These are phyloP conservation scores for Pythium utonaiense DNA, from an alignment of 352 stramenopile species.

Conservation along the genomic window DNA sequence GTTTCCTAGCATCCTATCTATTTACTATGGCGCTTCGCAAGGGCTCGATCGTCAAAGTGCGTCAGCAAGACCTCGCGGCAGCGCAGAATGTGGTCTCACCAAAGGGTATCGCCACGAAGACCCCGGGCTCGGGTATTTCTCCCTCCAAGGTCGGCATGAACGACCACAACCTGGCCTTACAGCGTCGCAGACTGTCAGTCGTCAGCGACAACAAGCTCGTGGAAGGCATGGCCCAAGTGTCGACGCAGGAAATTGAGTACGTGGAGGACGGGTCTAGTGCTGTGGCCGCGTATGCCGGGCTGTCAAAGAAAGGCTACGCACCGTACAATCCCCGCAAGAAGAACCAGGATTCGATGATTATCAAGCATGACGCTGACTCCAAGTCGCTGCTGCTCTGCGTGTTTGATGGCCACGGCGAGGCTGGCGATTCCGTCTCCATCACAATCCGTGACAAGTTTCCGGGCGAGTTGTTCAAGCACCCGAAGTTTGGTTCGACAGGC, in stretches of 20 bases:
- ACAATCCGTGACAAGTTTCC: constrained; percentile 89
- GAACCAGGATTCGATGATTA: constrained; percentile 97
- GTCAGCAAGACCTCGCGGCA: constrained; percentile 49
- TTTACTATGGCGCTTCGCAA: constrained; percentile 46
- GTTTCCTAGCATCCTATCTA: background rate
- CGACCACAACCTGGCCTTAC: constrained; percentile 58
- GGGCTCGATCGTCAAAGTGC: constrained; percentile 52
- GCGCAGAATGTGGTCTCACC: constrained; percentile 72
- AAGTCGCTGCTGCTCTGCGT: constrained; percentile 94
- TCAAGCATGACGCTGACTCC: constrained; percentile 89
- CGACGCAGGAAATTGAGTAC: constrained; percentile 59
- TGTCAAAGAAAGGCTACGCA: constrained; percentile 83
- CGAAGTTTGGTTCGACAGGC: constrained; percentile 59
- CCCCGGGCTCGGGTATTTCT: constrained; percentile 25
- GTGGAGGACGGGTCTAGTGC: constrained; percentile 56
- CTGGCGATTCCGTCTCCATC: constrained; percentile 90
- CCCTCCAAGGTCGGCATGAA: constrained; percentile 31
- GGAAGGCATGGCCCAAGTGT: constrained; percentile 64
- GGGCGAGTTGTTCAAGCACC: constrained; percentile 89
- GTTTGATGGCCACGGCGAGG: constrained; percentile 96
- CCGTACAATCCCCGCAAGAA: constrained; percentile 97
- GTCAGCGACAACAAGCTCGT: constrained; percentile 84
- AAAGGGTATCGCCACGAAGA: constrained; percentile 80
- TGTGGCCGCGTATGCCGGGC: constrained; percentile 62
- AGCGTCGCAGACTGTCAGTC: constrained; percentile 63